Evolutionary conservation across 208 protist genomes (phyloP).

Genomic region (Blechomonas ayalai): DNA sequence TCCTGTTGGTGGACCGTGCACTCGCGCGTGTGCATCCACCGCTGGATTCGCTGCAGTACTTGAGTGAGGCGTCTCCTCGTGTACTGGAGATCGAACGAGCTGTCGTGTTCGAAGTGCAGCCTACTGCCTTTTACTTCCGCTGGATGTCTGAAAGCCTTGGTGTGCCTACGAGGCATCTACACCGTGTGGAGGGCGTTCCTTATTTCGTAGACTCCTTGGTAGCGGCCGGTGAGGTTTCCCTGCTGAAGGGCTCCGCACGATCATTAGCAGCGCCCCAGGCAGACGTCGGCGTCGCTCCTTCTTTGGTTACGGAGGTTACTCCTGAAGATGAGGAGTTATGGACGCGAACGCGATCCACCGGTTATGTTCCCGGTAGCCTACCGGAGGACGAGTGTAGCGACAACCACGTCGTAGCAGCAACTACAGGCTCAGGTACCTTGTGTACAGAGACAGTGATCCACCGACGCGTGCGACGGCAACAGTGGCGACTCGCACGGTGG

Average conservation of each 20-base stretch:
- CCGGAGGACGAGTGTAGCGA: background rate
- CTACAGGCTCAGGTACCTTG: too few relatives aligned
- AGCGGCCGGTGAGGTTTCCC: too few relatives aligned
- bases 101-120: constrained; percentile 12
- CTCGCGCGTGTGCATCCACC: constrained; percentile 60
- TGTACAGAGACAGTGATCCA: too few relatives aligned
- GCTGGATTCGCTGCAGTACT: constrained; percentile 57
- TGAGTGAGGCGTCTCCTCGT: constrained; percentile 18
- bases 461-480: constrained; percentile 12
- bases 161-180: too few relatives aligned
- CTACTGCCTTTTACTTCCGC: too few relatives aligned
- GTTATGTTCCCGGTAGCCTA: constrained; percentile 11
- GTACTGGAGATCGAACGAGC: background rate
- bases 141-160: too few relatives aligned
- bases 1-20: constrained; percentile 66
- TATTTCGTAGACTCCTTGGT: too few relatives aligned
- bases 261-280: too few relatives aligned
- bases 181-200: too few relatives aligned
- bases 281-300: too few relatives aligned
- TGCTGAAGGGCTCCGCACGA: too few relatives aligned
- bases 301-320: background rate
- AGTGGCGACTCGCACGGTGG: constrained; percentile 50
- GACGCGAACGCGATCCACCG: constrained; percentile 10
- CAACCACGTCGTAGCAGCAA: background rate
- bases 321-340: constrained; percentile 10